Conservation (phyloP, 2,329 filamentous ascomycete genomes). For the Macrophomina pseudophaseolina region DNA sequence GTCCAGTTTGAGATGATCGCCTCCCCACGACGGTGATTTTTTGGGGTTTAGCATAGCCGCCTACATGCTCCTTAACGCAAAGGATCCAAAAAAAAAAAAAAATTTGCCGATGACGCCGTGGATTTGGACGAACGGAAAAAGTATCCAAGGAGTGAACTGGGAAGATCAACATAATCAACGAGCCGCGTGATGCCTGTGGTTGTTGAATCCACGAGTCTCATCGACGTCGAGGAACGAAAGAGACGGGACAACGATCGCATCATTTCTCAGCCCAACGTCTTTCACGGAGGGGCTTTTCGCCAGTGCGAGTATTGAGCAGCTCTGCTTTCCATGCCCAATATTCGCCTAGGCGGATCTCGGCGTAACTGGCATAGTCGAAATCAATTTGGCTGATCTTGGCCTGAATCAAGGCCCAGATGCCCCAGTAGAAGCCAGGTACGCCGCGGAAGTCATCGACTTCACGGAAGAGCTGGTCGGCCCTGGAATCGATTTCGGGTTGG, state of each 20-base stretch:
- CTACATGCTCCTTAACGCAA: background rate
- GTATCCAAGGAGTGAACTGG: background rate
- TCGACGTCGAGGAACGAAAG: constrained; percentile 4
- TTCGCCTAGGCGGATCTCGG: constrained; percentile 82
- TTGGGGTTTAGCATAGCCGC: background rate
- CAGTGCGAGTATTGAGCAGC: constrained; percentile 65
- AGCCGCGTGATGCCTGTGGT: constrained; percentile 18
- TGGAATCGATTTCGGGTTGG: constrained; percentile 28
- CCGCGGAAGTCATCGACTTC: constrained; percentile 90
- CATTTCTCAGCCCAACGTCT: constrained; percentile 73
- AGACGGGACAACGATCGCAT: background rate
- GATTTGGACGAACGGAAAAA: background rate
- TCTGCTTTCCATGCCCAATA: constrained; percentile 92
- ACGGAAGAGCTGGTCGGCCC: constrained; percentile 65
- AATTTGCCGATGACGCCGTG: constrained; percentile 8
- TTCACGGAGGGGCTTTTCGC: constrained; percentile 75
- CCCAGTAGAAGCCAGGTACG: constrained; percentile 88
- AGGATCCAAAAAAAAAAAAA: constrained; percentile 2
- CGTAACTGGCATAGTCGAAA: constrained; percentile 94
- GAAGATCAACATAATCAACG: constrained; percentile 3
- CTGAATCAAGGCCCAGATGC: constrained; percentile 95
- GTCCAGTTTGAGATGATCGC: background rate
- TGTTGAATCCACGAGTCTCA: constrained; percentile 24
- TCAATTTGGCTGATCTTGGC: constrained; percentile 92
- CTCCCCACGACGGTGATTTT: background rate